A percentile compares a stretch with the other conserved stretches of the same genome.
These are phyloP conservation scores for Sicyos baderoa DNA, from an alignment of 306 rosid genomes.

Conservation along the genomic window DNA sequence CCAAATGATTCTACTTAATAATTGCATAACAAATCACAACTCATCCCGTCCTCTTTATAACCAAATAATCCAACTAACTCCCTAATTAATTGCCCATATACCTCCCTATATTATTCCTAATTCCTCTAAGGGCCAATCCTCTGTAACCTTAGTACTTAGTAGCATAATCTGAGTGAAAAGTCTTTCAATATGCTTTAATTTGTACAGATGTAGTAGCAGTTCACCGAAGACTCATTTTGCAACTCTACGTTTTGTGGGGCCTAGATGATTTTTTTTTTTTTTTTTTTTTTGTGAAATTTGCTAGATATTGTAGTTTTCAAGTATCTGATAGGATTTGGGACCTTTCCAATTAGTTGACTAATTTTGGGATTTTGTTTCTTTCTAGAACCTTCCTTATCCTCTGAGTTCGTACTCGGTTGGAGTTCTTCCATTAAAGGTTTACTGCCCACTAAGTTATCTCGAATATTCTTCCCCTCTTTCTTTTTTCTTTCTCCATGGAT, in stretches of 20 bases:
- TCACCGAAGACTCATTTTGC: neutral
- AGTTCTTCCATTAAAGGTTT: neutral
- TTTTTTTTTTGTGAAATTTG: neutral
- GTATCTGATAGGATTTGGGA: neutral
- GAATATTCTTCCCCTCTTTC: neutral
- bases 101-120: too few relatives aligned
- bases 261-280: neutral
- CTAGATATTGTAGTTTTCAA: conserved; percentile 3
- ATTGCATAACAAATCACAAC: too few relatives aligned
- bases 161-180: neutral
- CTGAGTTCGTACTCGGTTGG: neutral
- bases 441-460: neutral
- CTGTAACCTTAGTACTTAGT: neutral
- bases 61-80: too few relatives aligned
- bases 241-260: neutral
- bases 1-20: too few relatives aligned
- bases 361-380: neutral
- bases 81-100: too few relatives aligned
- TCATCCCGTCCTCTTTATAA: too few relatives aligned
- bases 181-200: neutral
- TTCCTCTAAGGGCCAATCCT: too few relatives aligned
- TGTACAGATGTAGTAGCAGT: neutral
- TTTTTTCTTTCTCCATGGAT: neutral
- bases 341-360: neutral
- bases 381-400: neutral